Base-by-base conservation (phyloP, 1,139 yeast species). In the Pichia sp. region DNA sequence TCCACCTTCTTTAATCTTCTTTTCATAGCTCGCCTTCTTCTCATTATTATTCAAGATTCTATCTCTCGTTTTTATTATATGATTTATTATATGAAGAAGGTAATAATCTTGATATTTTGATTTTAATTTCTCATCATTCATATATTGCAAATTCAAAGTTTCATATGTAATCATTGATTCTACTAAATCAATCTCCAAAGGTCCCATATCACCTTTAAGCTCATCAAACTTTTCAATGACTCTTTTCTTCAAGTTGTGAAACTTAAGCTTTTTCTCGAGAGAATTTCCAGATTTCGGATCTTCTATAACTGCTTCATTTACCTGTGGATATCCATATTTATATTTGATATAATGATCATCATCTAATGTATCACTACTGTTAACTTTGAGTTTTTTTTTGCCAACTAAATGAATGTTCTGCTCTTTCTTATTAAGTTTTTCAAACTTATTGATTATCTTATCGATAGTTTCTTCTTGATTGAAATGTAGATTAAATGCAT, bases 61-160 rank as follows among this genome's bases (percentile, higher is more conserved):
- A 59, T 88, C 96, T 57, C 96, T 72, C 0, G 97, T 85, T 61
- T 88, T 88, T 63, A 71, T 77, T 24, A 91, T 66, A 59, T 91
- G 98, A 54, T 91, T 91, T 44, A 88, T 60, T 4, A 77, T 72
- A 63, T 91, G 98, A 47, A 84, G 55, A 0, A 72, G 61, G 57
- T 84, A 85, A 22, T 85, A 61, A 44, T 74, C 75, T 52, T 80
- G 77, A 53, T 88, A 74, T 34, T 71, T 70, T 2, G 58, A 51
- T 38, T 67, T 71, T 14, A 69, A 63, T 2, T 58, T 57, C 44
- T 63, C 59, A 34, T 74, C 69, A 31, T 61, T 59, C 52, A 54
- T 62, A 51, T 76, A 76, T 32, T 94, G 85, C 51, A 71, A 76
- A 17, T 77, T 64, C 6, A 89, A 59, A 58, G 91, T 96, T 50